Percentiles rank a stretch among this genome's conserved stretches.
phyloP scores from a whole-genome alignment of 106 monocot species.

The Acorus gramineus region DNA sequence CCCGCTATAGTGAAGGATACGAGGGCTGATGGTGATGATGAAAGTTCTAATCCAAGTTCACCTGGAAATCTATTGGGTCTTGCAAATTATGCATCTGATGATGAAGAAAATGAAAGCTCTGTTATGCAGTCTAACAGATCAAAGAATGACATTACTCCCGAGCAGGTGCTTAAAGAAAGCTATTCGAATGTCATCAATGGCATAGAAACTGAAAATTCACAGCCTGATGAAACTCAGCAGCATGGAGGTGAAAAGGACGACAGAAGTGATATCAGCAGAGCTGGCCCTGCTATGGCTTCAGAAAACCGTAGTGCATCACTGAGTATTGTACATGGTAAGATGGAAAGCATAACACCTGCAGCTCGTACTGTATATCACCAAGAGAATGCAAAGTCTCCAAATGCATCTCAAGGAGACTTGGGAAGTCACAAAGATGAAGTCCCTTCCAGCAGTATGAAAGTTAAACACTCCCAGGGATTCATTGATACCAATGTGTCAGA shows the following conservation, averaged over 20 bases:
- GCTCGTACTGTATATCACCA: no score
- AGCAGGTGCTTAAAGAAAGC: slow-evolving; percentile 2
- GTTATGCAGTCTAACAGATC: slow-evolving; percentile 6
- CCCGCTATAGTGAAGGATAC: slow-evolving; percentile 18
- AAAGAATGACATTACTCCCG: slow-evolving; percentile 7
- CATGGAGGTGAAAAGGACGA: slow-evolving; percentile 1
- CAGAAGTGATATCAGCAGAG: slow-evolving; percentile 4
- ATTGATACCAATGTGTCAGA: no score
- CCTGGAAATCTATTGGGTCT: slow-evolving; percentile 55
- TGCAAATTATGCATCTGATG: slow-evolving; percentile 54
- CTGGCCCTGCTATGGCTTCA: no score
- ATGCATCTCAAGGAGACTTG: no score
- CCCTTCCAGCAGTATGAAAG: no score
- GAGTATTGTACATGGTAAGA: no score
- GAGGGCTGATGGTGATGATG: slow-evolving; percentile 8
- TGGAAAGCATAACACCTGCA: no score
- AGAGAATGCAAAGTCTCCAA: no score
- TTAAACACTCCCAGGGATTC: no score
- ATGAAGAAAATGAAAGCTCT: slow-evolving; percentile 15
- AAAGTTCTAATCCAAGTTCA: slow-evolving; percentile 18
- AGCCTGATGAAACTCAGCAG: slow-evolving; percentile 5
- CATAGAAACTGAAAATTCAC: neutral
- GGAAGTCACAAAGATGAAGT: no score
- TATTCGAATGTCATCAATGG: neutral
- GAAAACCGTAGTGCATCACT: no score